Evolutionary conservation across 257 asterid genomes (phyloP).

Genomic region (Mitragyna speciosa): DNA sequence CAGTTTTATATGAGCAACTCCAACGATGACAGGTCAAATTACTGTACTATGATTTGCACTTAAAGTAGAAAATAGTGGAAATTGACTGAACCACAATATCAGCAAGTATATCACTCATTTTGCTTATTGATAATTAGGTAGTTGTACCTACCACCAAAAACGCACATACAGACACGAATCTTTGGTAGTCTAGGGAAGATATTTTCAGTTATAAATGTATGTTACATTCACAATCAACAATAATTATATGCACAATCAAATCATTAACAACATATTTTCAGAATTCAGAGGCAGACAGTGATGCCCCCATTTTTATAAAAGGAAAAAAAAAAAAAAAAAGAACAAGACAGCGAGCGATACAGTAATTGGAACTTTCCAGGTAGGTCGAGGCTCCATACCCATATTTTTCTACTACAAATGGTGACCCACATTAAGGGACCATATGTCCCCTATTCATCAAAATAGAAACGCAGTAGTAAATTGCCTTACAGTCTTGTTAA

Average conservation of each 20-base stretch:
- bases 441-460: conserved; percentile 1
- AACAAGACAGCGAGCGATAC: conserved; percentile 6
- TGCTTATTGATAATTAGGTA: background rate
- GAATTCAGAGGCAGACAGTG: background rate
- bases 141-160: background rate
- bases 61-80: background rate
- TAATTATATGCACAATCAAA: background rate
- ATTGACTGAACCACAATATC: background rate
- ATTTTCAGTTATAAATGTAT: background rate
- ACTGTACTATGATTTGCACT: background rate
- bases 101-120: background rate
- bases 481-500: background rate
- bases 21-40: background rate
- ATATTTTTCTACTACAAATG: conserved; percentile 4
- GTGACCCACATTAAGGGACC: conserved; percentile 11
- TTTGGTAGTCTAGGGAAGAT: background rate
- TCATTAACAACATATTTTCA: background rate
- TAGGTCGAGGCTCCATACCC: background rate
- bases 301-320: background rate
- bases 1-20: background rate
- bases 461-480: background rate
- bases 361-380: conserved; percentile 13
- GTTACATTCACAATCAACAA: background rate
- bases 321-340: background rate
- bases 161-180: background rate